phyloP scores from a whole-genome alignment of 148 eudicot species.

The Fallopia convolvulus region DNA sequence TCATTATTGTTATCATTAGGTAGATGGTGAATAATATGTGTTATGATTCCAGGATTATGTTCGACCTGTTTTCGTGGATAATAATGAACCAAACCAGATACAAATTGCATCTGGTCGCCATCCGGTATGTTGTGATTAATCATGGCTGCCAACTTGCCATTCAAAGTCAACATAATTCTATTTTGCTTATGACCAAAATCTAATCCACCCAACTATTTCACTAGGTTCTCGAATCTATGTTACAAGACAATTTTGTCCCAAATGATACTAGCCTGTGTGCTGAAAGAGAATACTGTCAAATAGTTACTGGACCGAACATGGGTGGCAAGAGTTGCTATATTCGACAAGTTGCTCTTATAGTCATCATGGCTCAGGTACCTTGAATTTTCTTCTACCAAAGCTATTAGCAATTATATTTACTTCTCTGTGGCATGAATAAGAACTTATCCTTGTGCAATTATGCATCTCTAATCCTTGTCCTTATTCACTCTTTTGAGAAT shows the following conservation, averaged over 20 bases:
- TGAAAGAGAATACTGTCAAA: conserved; percentile 68
- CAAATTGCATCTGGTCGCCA: conserved; percentile 72
- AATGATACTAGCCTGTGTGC: conserved; percentile 73
- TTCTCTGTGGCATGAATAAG: not conserved
- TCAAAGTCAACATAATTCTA: not conserved
- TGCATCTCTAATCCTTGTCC: not conserved
- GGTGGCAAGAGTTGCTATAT: conserved; percentile 99
- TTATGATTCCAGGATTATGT: conserved; percentile 52
- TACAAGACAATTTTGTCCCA: conserved; percentile 85
- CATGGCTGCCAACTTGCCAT: not conserved
- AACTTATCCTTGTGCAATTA: not conserved
- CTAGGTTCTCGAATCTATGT: conserved; percentile 73
- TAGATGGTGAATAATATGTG: not conserved
- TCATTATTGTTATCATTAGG: not conserved
- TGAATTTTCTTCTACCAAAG: not conserved
- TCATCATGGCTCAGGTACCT: conserved; percentile 87
- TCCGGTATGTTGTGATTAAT: conserved; percentile 46
- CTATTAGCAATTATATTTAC: not conserved
- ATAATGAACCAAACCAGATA: conserved; percentile 67
- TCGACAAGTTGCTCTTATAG: conserved; percentile 92
- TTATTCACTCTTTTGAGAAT: not conserved
- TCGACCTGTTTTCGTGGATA: conserved; percentile 70
- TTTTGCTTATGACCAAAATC: not conserved
- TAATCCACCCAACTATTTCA: not conserved
- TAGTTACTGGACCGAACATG: conserved; percentile 97